Conservation (phyloP, 2,329 filamentous ascomycete genomes). For the Diaporthe caulivora region DNA sequence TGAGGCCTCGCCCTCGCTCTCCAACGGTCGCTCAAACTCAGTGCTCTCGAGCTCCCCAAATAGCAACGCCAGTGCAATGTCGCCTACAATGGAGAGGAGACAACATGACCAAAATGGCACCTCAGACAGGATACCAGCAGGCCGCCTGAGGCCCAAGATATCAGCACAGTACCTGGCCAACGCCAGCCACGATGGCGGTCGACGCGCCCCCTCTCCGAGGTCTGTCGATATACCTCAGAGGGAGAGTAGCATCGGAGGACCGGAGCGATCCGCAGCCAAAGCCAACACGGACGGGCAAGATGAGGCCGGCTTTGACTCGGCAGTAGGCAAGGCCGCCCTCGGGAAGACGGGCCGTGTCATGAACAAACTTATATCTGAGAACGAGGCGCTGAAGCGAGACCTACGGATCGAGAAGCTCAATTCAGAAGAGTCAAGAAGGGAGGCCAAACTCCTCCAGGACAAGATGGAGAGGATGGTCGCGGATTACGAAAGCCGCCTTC, state of each 20-base stretch:
- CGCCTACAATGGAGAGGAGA: conserved; percentile 53
- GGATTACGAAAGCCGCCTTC: conserved; percentile 77
- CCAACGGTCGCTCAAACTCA: conserved; percentile 54
- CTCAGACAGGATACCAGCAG: conserved; percentile 48
- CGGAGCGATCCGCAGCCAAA: conserved; percentile 35
- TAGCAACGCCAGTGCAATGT: conserved; percentile 64
- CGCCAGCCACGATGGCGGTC: conserved; percentile 39
- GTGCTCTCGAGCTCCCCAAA: conserved; percentile 68
- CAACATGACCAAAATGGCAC: conserved; percentile 48
- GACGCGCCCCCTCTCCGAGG: conserved; percentile 35
- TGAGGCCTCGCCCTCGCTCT: conserved; percentile 51
- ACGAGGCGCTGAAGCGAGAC: conserved; percentile 81
- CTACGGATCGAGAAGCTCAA: conserved; percentile 74
- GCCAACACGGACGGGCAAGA: conserved; percentile 38
- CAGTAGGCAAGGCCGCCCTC: conserved; percentile 76
- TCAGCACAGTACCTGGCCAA: conserved; percentile 36
- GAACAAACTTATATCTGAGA: conserved; percentile 84
- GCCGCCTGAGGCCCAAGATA: conserved; percentile 52
- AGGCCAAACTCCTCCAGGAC: conserved; percentile 75
- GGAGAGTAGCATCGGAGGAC: conserved; percentile 41
- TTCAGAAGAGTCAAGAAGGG: conserved; percentile 78
- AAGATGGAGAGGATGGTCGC: conserved; percentile 77
- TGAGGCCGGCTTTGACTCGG: conserved; percentile 66
- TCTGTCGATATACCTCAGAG: conserved; percentile 46
- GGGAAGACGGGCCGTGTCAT: conserved; percentile 85